Conservation (phyloP, 1,284 basidiomycete genomes). For the Ganoderma meredithae region DNA sequence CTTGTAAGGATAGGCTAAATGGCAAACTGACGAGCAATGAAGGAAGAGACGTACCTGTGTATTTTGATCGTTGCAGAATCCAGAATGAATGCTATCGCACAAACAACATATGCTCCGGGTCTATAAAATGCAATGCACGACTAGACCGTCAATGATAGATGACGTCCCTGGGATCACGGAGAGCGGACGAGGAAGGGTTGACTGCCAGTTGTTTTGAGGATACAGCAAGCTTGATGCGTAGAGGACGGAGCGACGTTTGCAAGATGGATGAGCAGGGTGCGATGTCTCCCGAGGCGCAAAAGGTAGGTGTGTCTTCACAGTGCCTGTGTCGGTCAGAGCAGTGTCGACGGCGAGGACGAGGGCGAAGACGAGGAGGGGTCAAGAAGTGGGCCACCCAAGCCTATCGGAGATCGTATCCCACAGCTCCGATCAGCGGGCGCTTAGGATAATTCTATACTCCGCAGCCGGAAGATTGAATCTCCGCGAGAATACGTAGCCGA, state of each 20-base stretch:
- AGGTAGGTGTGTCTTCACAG: neutral
- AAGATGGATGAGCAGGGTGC: neutral
- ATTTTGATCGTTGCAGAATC: conserved; percentile 20
- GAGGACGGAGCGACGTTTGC: neutral
- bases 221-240: neutral
- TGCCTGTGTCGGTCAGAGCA: conserved; percentile 5
- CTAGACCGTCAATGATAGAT: conserved; percentile 6
- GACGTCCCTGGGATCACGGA: conserved; percentile 16
- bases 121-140: conserved; percentile 4
- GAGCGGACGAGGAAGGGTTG: conserved; percentile 9
- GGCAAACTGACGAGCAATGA: conserved; percentile 7
- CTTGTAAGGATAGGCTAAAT: conserved; percentile 10
- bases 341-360: conserved; percentile 13
- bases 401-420: conserved; percentile 22
- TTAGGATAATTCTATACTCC: neutral
- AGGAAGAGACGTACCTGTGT: conserved; percentile 22
- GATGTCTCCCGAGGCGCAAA: neutral
- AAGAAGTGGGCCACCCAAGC: conserved; percentile 14
- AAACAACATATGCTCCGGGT: conserved; percentile 19
- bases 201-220: neutral
- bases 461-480: neutral
- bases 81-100: conserved; percentile 23
- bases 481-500: conserved; percentile 10
- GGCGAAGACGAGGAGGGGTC: conserved; percentile 22
- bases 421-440: conserved; percentile 10